phyloP scores from a whole-genome alignment of 192 early-diverging fungal genomes.

The Gonapodya sp. region DNA sequence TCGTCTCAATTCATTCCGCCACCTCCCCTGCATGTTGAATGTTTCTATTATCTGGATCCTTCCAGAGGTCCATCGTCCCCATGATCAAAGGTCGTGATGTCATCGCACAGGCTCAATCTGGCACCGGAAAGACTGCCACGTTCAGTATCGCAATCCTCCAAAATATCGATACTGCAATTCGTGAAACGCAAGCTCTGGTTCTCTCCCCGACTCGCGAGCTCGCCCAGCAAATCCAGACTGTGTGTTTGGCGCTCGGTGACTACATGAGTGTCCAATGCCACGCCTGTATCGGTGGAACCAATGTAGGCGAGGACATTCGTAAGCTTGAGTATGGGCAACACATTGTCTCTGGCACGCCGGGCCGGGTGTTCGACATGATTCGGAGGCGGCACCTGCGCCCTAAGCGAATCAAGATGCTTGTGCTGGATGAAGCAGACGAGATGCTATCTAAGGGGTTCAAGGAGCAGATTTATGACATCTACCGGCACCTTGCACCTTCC shows the following conservation, averaged over 20 bases:
- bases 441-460: constrained; percentile 90
- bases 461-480: constrained; percentile 87
- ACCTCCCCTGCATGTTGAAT: too few relatives aligned
- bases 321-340: constrained; percentile 89
- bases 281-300: constrained; percentile 90
- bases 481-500: constrained; percentile 79
- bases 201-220: constrained; percentile 93
- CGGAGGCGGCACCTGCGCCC: constrained; percentile 72
- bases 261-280: constrained; percentile 97
- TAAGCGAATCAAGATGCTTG: constrained; percentile 83
- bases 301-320: constrained; percentile 82
- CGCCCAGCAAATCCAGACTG: constrained; percentile 89
- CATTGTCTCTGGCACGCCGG: constrained; percentile 90
- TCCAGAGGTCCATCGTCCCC: constrained; percentile 74
- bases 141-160: constrained; percentile 92
- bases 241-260: constrained; percentile 84
- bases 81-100: constrained; percentile 84
- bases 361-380: constrained; percentile 96
- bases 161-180: constrained; percentile 71
- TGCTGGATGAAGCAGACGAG: constrained; percentile 96
- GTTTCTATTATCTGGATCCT: not conserved
- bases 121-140: constrained; percentile 97
- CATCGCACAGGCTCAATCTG: constrained; percentile 95
- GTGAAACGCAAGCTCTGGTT: constrained; percentile 89
- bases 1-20: too few relatives aligned